Conservation (phyloP, 2,329 filamentous ascomycete genomes). For the Dactylellina leptospora region DNA sequence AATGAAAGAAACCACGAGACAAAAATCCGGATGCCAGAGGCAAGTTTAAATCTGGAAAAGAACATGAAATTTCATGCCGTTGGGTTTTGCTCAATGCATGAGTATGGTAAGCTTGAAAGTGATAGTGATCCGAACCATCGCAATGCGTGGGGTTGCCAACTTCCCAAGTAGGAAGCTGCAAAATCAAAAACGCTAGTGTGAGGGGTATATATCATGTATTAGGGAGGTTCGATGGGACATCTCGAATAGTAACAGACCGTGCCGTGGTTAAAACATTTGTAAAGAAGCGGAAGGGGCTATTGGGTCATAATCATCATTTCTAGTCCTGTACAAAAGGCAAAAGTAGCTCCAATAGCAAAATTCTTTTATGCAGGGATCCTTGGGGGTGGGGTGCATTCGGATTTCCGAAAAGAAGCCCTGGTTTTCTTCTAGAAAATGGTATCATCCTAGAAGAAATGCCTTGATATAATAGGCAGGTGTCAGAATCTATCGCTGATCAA, state of each 20-base stretch:
- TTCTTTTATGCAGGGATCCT: not conserved
- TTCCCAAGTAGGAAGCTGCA: constrained; percentile 38
- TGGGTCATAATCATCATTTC: too few relatives aligned
- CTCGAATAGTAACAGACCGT: not conserved
- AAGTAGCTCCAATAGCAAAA: not conserved
- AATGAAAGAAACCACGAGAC: too few relatives aligned
- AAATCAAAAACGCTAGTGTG: not conserved
- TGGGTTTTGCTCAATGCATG: too few relatives aligned
- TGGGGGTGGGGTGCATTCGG: not conserved
- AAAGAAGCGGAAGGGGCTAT: not conserved
- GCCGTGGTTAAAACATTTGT: constrained; percentile 16
- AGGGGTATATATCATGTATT: not conserved
- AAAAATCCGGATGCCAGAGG: too few relatives aligned
- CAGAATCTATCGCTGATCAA: not conserved
- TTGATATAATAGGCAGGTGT: constrained; percentile 10
- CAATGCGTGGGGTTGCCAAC: not conserved
- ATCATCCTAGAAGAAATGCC: not conserved
- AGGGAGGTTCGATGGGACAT: not conserved
- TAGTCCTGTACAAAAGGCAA: not conserved
- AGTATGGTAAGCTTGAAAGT: too few relatives aligned
- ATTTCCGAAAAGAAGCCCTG: not conserved
- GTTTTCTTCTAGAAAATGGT: not conserved
- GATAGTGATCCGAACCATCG: too few relatives aligned
- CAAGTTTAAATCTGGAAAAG: too few relatives aligned
- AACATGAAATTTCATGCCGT: too few relatives aligned